Evolutionary conservation across 768 basidiomycete species (phyloP).

Genomic region (Lactarius hatsudake): DNA sequence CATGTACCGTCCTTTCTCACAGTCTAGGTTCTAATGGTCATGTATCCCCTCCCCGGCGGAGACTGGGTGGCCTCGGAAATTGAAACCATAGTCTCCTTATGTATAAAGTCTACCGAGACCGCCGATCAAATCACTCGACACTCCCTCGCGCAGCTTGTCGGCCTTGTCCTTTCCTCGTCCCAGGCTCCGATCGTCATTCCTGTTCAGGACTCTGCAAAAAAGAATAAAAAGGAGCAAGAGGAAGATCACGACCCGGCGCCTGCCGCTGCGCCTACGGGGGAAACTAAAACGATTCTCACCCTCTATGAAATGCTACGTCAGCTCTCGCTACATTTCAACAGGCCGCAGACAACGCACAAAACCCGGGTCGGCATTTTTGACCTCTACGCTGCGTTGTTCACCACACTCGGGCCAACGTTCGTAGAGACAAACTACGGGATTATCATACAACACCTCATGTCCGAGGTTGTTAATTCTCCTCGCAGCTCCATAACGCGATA

Average conservation of each 20-base stretch:
- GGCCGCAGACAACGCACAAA: slow-evolving; percentile 60
- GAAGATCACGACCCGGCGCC: slow-evolving; percentile 57
- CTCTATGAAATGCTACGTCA: slow-evolving; percentile 79
- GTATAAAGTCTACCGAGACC: slow-evolving; percentile 71
- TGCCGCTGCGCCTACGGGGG: slow-evolving; percentile 47
- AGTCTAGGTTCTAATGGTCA: slow-evolving; percentile 47
- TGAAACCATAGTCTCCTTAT: slow-evolving; percentile 66
- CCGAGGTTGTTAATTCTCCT: slow-evolving; percentile 66
- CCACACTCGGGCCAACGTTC: slow-evolving; percentile 69
- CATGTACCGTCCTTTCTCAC: slow-evolving; percentile 26
- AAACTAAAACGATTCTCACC: slow-evolving; percentile 65
- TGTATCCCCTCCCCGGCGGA: slow-evolving; percentile 59
- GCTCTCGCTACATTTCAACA: slow-evolving; percentile 81
- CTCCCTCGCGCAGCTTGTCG: slow-evolving; percentile 73
- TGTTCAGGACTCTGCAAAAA: slow-evolving; percentile 48
- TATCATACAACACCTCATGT: slow-evolving; percentile 74
- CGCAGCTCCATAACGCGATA: slow-evolving; percentile 58
- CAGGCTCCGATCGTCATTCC: slow-evolving; percentile 62
- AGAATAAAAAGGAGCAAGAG: slow-evolving; percentile 60
- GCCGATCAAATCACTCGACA: slow-evolving; percentile 84
- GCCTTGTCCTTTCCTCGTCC: slow-evolving; percentile 79
- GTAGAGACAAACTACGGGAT: slow-evolving; percentile 81
- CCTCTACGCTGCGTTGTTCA: slow-evolving; percentile 77
- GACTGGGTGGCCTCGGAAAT: slow-evolving; percentile 65
- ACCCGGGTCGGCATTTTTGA: slow-evolving; percentile 85